Base-by-base conservation (phyloP, 768 basidiomycete species). In the Coprinellus aureogranulatus region DNA sequence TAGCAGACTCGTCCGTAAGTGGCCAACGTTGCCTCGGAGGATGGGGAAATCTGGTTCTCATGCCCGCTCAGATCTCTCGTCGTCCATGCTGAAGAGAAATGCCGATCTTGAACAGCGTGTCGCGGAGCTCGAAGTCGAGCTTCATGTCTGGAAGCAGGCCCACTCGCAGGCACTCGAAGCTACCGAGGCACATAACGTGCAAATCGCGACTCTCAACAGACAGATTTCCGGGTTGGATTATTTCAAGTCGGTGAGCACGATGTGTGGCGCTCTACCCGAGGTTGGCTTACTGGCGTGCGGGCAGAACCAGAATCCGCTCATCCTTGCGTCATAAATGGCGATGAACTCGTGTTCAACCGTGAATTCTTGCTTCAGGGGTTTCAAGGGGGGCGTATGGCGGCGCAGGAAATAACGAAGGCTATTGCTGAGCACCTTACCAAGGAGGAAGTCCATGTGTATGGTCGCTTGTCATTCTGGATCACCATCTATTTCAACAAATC, bases 251-350 rank as follows among this genome's bases (percentile, higher is more conserved):
- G 71, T 79, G 67, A 50, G 69, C 42, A n/a, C 25, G 50, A 20
- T 39, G 58, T 56, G 22, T 16, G 3, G 39, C 54, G 14, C 26
- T 10, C 16, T 42, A 45, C 52, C 53, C 41, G 14, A 10, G 10
- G 14, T 5, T 5, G 20, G 57, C 49, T 40, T 34, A 57, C 45
- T 39, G 20, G 20, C 52, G 14, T 55, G 55, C 28, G 18, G 22
- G 2, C 70, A 88, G 85, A 81, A 77, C 62, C 83, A 85, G 70
- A 79, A 81, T 61, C 81, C 87, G 42, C 80, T 90, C 63, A 85
- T 91, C 58, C 78, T 89, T 89, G 88, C 65, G 81, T 88, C 61
- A 78, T 92, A 64, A 87, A 91, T 63, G 89, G 87, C 39, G 84
- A 90, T 67, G 81, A 82, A 48, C 83, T 83, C 61, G 72, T 89